Percentiles rank a stretch among this genome's conserved stretches.
These are phyloP conservation scores for Trypethelium eluteriae DNA, from an alignment of 495 filamentous ascomycete species.

Conservation along the genomic window DNA sequence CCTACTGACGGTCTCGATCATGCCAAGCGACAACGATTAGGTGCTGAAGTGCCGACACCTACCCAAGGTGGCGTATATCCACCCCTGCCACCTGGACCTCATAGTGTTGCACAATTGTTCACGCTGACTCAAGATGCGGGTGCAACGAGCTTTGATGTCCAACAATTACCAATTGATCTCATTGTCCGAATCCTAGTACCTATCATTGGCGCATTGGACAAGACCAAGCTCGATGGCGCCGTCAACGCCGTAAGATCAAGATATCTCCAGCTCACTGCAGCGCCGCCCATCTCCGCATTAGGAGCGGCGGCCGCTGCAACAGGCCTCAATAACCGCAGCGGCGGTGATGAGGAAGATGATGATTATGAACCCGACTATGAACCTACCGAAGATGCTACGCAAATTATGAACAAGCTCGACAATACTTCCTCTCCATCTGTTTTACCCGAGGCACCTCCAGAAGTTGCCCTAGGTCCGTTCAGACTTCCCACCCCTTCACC, in stretches of 20 bases:
- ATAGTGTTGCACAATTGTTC: constrained; percentile 70
- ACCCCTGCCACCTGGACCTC: constrained; percentile 62
- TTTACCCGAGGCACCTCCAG: constrained; percentile 40
- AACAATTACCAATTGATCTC: constrained; percentile 42
- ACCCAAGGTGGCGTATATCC: constrained; percentile 45
- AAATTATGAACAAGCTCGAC: constrained; percentile 63
- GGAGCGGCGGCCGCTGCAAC: constrained; percentile 44
- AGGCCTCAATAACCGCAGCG: constrained; percentile 22
- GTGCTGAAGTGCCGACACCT: constrained; percentile 44
- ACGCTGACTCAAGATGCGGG: constrained; percentile 69
- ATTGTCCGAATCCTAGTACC: constrained; percentile 69
- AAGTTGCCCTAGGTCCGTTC: constrained; percentile 60
- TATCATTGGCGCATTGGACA: constrained; percentile 57
- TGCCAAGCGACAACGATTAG: constrained; percentile 62
- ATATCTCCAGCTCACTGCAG: constrained; percentile 40
- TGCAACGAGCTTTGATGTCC: constrained; percentile 71
- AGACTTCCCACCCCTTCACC: constrained; percentile 69
- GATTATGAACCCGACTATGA: constrained; percentile 83
- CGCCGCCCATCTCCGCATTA: constrained; percentile 20
- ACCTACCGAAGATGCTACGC: constrained; percentile 62
- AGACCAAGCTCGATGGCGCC: constrained; percentile 55
- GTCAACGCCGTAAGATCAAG: constrained; percentile 51
- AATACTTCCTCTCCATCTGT: constrained; percentile 47
- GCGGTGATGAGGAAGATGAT: constrained; percentile 73
- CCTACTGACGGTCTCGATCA: constrained; percentile 61